A percentile compares a stretch with the other conserved stretches of the same genome.
Conservation (phyloP, 2,329 filamentous ascomycete genomes). For the Fusarium zealandicum region DNA sequence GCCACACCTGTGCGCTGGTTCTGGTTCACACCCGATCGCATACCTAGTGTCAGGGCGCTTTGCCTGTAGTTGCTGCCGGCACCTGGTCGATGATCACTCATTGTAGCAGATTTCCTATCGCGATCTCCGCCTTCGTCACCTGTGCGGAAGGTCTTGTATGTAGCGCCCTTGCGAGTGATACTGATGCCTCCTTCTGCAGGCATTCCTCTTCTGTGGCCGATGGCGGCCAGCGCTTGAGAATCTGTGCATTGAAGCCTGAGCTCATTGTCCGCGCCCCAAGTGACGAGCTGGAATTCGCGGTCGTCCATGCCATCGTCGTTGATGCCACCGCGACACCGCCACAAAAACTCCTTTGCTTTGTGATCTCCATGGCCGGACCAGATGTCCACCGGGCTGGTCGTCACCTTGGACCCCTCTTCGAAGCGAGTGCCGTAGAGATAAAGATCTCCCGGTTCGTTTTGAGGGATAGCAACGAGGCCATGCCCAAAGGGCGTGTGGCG, state of each 20-base stretch:
- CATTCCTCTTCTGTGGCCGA: slow-evolving; percentile 77
- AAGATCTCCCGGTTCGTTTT: slow-evolving; percentile 83
- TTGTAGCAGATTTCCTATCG: slow-evolving; percentile 66
- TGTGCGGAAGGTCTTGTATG: slow-evolving; percentile 85
- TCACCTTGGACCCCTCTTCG: slow-evolving; percentile 53
- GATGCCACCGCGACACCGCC: slow-evolving; percentile 77
- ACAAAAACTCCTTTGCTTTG: slow-evolving; percentile 90
- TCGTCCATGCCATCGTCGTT: slow-evolving; percentile 75
- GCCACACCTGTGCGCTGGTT: slow-evolving; percentile 47
- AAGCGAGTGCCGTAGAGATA: slow-evolving; percentile 80
- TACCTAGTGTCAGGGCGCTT: slow-evolving; percentile 53
- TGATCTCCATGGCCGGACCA: slow-evolving; percentile 69
- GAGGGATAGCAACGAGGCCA: slow-evolving; percentile 89
- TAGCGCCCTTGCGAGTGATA: slow-evolving; percentile 81
- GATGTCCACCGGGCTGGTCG: slow-evolving; percentile 59
- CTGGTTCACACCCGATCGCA: slow-evolving; percentile 47
- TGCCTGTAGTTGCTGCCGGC: slow-evolving; percentile 53
- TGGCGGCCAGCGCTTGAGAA: slow-evolving; percentile 66
- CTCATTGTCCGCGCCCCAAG: slow-evolving; percentile 88
- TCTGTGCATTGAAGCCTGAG: slow-evolving; percentile 80
- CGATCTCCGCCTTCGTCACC: slow-evolving; percentile 65
- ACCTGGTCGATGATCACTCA: slow-evolving; percentile 64
- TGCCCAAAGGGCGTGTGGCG: slow-evolving; percentile 89
- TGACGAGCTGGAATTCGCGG: slow-evolving; percentile 90
- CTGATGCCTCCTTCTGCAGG: slow-evolving; percentile 69